phyloP scores from a whole-genome alignment of 805 yeast genomes.

The Candida corydali region DNA sequence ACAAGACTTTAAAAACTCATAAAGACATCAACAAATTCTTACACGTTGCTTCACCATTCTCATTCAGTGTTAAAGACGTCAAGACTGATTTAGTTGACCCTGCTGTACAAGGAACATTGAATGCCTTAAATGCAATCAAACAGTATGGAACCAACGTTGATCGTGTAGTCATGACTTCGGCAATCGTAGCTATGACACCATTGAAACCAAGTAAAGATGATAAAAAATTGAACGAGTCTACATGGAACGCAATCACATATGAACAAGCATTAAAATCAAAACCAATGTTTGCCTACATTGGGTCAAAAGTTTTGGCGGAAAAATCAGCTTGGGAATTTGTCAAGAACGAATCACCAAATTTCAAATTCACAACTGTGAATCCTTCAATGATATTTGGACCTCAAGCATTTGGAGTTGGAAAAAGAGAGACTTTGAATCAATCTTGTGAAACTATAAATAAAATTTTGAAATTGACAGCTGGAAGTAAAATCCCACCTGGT shows the following conservation, averaged over 20 bases:
- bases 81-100: constrained; percentile 51
- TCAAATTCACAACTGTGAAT: constrained; percentile 12
- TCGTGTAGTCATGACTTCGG: constrained; percentile 46
- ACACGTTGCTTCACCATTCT: constrained; percentile 45
- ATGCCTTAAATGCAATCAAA: constrained; percentile 14
- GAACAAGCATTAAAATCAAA: constrained; percentile 36
- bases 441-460: constrained; percentile 38
- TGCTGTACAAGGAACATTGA: constrained; percentile 44
- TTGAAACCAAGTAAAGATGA: constrained; percentile 18
- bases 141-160: constrained; percentile 26
- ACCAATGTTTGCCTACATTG: constrained; percentile 44
- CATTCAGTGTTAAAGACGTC: constrained; percentile 34
- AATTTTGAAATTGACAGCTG: constrained; percentile 27
- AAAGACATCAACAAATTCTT: constrained; percentile 41
- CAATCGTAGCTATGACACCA: constrained; percentile 5
- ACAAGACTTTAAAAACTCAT: constrained; percentile 37
- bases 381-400: constrained; percentile 25
- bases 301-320: constrained; percentile 61
- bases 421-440: constrained; percentile 20
- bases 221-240: constrained; percentile 14
- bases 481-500: constrained; percentile 16
- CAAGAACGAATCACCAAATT: constrained; percentile 14
- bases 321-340: constrained; percentile 55
- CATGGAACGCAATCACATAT: constrained; percentile 33
- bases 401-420: constrained; percentile 30